Evolutionary conservation across 352 stramenopile genomes (phyloP), one percentile per base, ranked within the genome.

Genomic region (Phytophthora citricola): DNA sequence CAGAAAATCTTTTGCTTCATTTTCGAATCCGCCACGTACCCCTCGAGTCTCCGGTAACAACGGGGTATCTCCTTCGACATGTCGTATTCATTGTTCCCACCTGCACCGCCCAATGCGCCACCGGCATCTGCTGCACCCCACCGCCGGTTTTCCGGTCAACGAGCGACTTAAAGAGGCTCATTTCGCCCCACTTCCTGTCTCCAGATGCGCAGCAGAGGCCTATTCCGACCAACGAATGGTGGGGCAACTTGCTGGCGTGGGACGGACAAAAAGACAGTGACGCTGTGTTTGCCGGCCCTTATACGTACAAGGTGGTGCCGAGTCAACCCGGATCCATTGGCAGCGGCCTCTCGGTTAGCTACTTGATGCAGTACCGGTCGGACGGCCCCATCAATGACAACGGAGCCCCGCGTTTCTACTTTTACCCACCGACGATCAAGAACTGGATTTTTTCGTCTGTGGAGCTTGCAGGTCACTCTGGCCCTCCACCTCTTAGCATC

Each of bases 151-250:
- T 91, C 63, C 65, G 45, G 11, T 78, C 66, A 34, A 86, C 80
- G 3, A 76, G 82, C 11, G 82, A 71, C 31, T 60, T 92, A 29
- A 50, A 78, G 44, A 58, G 64, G 50, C 80, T 92, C 67, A 80
- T 87, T 52, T 63, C 66, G 9, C 84, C 84, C 32, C 72, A 67
- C 50, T 84, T 82, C 64, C 41, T 91, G 40, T 57, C 65, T 15
- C 53, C 58, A 8, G 49, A 69, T 38, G 69, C 67, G 26, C 54
- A 26, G 24, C n/a, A 71, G 15, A 58, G 39, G 38, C 77, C 83
- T 12, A 69, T 95, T 49, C 85, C 87, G 11, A 95, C 87, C 12
- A 95, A 95, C 62, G 79, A 84, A 10, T 95, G 87, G 87, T 95
- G 87, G 87, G 87, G 87, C 51, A 95, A 95, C 56, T 70, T 95